A percentile compares a stretch with the other conserved stretches of the same genome.
Evolutionary conservation across 345 rosid species (phyloP).

Genomic region (Aethionema arabicum): DNA sequence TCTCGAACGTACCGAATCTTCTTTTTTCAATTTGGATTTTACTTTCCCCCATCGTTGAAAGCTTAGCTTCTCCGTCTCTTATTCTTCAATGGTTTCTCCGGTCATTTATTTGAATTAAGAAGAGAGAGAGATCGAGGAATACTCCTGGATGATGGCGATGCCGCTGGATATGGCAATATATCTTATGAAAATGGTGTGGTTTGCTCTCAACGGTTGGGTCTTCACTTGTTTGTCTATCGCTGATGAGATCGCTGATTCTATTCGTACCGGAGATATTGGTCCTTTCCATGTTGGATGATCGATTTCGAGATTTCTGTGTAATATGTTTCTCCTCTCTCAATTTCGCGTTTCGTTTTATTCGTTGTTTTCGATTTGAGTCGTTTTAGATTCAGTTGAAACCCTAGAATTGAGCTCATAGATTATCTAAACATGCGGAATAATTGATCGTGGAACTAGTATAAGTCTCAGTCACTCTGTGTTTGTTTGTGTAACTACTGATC

Average conservation of each 20-base stretch:
- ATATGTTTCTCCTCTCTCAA: conserved; percentile 4
- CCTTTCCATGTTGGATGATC: conserved; percentile 75
- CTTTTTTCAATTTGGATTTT: not conserved
- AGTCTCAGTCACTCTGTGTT: conserved; percentile 13
- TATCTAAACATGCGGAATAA: not conserved
- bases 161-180: conserved; percentile 56
- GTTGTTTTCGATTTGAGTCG: conserved; percentile 18
- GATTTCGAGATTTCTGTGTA: conserved; percentile 23
- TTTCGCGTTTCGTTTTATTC: not conserved
- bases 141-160: conserved; percentile 58
- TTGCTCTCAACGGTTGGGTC: conserved; percentile 68
- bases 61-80: not conserved
- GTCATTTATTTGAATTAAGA: conserved; percentile 20
- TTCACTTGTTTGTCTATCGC: conserved; percentile 80
- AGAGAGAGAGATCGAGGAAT: conserved; percentile 1
- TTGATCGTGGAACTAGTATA: not conserved
- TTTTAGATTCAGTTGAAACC: not conserved
- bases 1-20: conserved; percentile 3
- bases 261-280: conserved; percentile 83
- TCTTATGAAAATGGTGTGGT: conserved; percentile 68
- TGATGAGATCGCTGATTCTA: conserved; percentile 73
- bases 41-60: not conserved
- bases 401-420: conserved; percentile 10
- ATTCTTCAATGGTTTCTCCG: conserved; percentile 14
- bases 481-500: conserved; percentile 1